phyloP scores from a whole-genome alignment of 2,329 filamentous ascomycete genomes.

The Aureobasidium subglaciale region DNA sequence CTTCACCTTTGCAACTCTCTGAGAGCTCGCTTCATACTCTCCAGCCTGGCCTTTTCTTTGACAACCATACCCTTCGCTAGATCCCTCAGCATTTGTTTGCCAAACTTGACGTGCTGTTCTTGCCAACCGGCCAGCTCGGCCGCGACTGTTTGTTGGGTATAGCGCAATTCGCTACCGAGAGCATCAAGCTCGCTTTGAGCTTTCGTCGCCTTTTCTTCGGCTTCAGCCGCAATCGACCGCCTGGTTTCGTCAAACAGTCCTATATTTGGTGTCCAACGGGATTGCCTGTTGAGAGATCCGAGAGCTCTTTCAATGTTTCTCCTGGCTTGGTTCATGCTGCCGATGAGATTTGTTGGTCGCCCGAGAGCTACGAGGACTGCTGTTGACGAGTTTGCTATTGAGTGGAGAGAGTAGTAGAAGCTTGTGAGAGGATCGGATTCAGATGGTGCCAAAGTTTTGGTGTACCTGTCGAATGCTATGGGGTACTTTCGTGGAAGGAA shows the following conservation, averaged over 20 bases:
- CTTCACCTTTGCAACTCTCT: conserved; percentile 40
- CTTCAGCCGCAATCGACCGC: conserved; percentile 73
- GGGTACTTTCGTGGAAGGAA: conserved; percentile 65
- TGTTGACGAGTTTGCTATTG: conserved; percentile 75
- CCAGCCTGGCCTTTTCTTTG: conserved; percentile 69
- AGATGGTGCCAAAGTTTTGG: conserved; percentile 55
- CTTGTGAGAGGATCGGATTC: conserved; percentile 66
- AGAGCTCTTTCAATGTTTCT: conserved; percentile 72
- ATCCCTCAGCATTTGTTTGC: conserved; percentile 64
- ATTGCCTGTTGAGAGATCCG: conserved; percentile 64
- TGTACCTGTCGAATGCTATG: conserved; percentile 65
- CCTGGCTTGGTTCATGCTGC: conserved; percentile 64
- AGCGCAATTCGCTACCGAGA: conserved; percentile 74
- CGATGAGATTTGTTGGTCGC: conserved; percentile 70
- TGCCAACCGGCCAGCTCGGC: conserved; percentile 91
- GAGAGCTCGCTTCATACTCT: conserved; percentile 72
- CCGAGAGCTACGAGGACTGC: conserved; percentile 74
- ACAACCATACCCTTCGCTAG: conserved; percentile 74
- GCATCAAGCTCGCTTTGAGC: conserved; percentile 63
- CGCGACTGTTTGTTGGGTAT: conserved; percentile 90
- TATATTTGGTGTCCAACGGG: conserved; percentile 64
- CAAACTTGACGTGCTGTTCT: conserved; percentile 74
- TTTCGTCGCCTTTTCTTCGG: conserved; percentile 69
- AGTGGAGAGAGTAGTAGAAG: conserved; percentile 70
- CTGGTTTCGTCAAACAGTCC: conserved; percentile 77